Base-by-base conservation (phyloP, 352 stramenopile genomes). In the Phytophthora pluvialis region DNA sequence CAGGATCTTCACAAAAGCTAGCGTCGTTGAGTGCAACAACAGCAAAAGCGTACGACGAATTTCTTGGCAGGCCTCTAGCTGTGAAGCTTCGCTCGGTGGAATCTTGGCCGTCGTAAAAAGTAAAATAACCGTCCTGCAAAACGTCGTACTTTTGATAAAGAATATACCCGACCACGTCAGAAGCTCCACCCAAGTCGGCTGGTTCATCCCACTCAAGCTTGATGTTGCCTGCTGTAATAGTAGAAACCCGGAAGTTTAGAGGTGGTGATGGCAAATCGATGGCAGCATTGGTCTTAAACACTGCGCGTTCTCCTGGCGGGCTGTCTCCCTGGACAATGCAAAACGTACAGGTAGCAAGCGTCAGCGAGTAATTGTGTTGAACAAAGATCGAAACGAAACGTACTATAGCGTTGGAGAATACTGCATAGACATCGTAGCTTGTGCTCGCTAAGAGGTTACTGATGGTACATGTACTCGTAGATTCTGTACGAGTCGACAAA, bases 81-180 rank as follows among this genome's bases (percentile, higher is more conserved):
- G 50, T 52, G 0, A 78, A 32, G 6, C 63, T 57, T 7, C 58
- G 67, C 3, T 45, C 49, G 0, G 43, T 68, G 8, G 73, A 85
- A 28, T 88, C 66, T 55, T 83, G 73, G 0, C 79, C 77, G 28
- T 90, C 75, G 48, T 90, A 90, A 21, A 88, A 63, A 2, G 60
- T 72, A 16, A 85, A 85, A 15, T 72, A 80, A 2, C 42, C 45
- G 8, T 72, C 59, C 2, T 57, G 48, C 6, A 18, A 54, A 5
- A 65, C 40, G 18, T 67, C 28, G 18, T 67, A 52, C 3, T 68
- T 67, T 43, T 88, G 78, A 42, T 78, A 89, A 2, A 90, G 67
- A 12, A 74, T 74, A 47, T 93, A 90, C 0, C 77, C 78, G 3
- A 88, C 46, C 4, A 84, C 67, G 11, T 78, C 69, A 9, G 35